Evolutionary conservation across 2,329 filamentous ascomycete species (phyloP).

Genomic region (Cladophialophora psammophila): DNA sequence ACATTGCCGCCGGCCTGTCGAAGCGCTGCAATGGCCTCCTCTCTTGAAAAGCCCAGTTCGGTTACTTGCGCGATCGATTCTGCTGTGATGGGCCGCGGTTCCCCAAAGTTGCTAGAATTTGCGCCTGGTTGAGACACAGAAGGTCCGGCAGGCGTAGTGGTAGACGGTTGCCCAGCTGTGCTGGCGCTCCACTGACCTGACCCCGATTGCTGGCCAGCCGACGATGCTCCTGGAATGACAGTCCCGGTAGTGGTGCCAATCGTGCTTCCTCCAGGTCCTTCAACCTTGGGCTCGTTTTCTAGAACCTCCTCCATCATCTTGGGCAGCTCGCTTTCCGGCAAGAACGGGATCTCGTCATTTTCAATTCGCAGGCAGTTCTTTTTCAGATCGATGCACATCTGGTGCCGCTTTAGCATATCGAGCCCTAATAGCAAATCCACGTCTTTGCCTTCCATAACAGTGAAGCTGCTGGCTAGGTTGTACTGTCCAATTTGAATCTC

Average conservation of each 20-base stretch:
- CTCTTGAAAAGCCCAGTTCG: conserved; percentile 76
- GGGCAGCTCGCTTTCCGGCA: conserved; percentile 94
- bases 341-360: conserved; percentile 84
- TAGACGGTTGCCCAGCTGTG: conserved; percentile 32
- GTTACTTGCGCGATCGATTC: conserved; percentile 78
- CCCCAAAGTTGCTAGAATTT: conserved; percentile 34
- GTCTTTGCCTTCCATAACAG: conserved; percentile 98
- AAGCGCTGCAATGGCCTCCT: conserved; percentile 80
- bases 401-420: conserved; percentile 96
- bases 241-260: conserved; percentile 86
- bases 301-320: conserved; percentile 74
- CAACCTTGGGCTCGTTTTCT: conserved; percentile 80
- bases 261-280: conserved; percentile 85
- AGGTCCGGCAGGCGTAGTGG: conserved; percentile 33
- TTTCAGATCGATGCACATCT: conserved; percentile 87
- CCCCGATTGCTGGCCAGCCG: conserved; percentile 5
- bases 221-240: conserved; percentile 40
- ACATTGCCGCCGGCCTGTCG: conserved; percentile 85
- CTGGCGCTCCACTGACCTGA: conserved; percentile 26
- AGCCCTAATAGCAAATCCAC: conserved; percentile 92
- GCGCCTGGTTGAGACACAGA: conserved; percentile 30
- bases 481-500: conserved; percentile 91
- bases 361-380: conserved; percentile 88
- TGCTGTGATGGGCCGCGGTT: conserved; percentile 56
- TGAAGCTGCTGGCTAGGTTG: conserved; percentile 92